A percentile compares a stretch with the other conserved stretches of the same genome.
phyloP scores from a whole-genome alignment of 495 filamentous ascomycete genomes.

The Haplographium delicatum region DNA sequence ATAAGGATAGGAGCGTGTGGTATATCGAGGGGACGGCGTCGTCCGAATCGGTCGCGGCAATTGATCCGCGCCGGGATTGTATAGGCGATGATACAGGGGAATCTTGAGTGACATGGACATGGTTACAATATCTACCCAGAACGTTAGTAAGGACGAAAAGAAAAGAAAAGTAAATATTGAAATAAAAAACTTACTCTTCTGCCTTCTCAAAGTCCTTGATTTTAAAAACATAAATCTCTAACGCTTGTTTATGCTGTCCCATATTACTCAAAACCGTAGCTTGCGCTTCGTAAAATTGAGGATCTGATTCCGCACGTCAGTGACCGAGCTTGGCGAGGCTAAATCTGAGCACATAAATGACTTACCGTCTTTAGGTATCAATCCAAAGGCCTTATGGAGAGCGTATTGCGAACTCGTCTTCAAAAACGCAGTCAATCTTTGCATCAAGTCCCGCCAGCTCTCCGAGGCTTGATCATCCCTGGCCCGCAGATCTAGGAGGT shows the following conservation, averaged over 20 bases:
- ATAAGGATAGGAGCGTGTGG: conserved; percentile 83
- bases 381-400: conserved; percentile 60
- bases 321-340: background rate
- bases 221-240: conserved; percentile 96
- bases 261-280: conserved; percentile 93
- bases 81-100: conserved; percentile 31
- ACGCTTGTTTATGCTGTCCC: conserved; percentile 87
- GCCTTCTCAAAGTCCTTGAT: conserved; percentile 81
- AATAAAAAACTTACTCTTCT: conserved; percentile 70
- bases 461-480: conserved; percentile 40
- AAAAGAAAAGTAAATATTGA: no score
- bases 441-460: conserved; percentile 50
- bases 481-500: conserved; percentile 57
- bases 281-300: conserved; percentile 81
- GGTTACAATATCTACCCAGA: conserved; percentile 82
- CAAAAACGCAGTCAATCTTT: conserved; percentile 68
- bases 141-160: conserved; percentile 1
- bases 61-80: conserved; percentile 32
- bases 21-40: conserved; percentile 71
- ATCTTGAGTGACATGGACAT: conserved; percentile 60
- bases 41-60: conserved; percentile 47
- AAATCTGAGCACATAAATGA: no score
- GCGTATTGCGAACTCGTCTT: conserved; percentile 61
- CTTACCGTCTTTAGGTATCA: conserved; percentile 72
- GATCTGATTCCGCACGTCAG: conserved; percentile 45